These are phyloP conservation scores for Globisporangium paroecandrum DNA, from an alignment of 352 stramenopile species.

Conservation along the genomic window DNA sequence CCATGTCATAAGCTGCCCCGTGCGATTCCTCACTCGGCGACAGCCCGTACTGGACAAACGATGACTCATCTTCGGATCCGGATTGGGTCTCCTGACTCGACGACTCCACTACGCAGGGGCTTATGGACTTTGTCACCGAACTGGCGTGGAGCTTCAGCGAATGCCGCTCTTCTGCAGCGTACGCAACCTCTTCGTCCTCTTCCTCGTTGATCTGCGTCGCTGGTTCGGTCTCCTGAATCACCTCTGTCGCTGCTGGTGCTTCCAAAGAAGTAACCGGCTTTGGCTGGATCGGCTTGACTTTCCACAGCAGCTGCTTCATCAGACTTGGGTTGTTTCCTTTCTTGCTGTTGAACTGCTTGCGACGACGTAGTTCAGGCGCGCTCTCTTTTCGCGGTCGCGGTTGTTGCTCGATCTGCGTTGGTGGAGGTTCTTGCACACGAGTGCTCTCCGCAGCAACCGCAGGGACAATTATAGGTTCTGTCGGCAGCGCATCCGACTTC, in stretches of 20 bases:
- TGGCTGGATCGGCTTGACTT: conserved; percentile 31
- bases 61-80: conserved; percentile 51
- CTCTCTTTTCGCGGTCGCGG: background rate
- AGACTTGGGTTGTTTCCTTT: conserved; percentile 20
- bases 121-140: conserved; percentile 19
- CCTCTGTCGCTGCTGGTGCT: conserved; percentile 14
- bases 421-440: background rate
- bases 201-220: background rate
- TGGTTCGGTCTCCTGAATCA: background rate
- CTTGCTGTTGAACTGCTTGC: conserved; percentile 11
- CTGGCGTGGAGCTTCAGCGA: conserved; percentile 36
- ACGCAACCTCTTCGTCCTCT: conserved; percentile 43
- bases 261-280: background rate
- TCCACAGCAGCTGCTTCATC: conserved; percentile 65
- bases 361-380: conserved; percentile 9
- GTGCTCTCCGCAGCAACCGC: background rate
- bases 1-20: background rate
- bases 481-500: background rate
- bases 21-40: conserved; percentile 2
- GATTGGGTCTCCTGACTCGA: conserved; percentile 77
- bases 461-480: background rate
- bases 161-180: conserved; percentile 35
- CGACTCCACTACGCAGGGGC: conserved; percentile 27
- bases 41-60: conserved; percentile 31
- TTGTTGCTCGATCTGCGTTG: conserved; percentile 8